phyloP scores from a whole-genome alignment of 306 rosid species.

The Cyclanthera cordifolia region DNA sequence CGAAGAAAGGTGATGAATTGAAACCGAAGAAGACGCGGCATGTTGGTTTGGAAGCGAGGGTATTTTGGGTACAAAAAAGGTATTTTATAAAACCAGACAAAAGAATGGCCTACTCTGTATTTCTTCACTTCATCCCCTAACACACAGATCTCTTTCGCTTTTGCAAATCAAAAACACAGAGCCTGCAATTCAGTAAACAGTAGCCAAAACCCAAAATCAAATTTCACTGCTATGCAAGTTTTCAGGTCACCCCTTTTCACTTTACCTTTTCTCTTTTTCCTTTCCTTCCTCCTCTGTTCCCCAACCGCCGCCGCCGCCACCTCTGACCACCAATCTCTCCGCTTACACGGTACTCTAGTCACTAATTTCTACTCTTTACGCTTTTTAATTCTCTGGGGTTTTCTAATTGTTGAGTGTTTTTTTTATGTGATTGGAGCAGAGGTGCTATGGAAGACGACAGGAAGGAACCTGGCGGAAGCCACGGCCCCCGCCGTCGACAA shows the following conservation, averaged over 20 bases:
- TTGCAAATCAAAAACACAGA: neutral
- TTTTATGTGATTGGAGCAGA: neutral
- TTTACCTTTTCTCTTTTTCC: neutral
- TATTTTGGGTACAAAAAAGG: neutral
- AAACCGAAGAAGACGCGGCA: neutral
- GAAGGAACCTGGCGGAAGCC: constrained; percentile 8
- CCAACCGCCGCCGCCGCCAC: neutral
- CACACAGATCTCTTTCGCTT: neutral
- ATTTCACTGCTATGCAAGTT: neutral
- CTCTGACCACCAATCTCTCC: neutral
- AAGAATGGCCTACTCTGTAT: neutral
- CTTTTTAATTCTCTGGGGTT: neutral
- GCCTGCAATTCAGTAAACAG: neutral
- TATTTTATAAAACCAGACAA: neutral
- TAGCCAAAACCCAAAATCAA: neutral
- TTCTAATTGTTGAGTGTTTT: neutral
- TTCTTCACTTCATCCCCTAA: neutral
- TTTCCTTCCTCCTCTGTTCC: neutral
- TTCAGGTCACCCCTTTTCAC: neutral
- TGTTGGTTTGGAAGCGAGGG: neutral
- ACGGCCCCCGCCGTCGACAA: neutral
- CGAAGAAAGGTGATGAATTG: too few relatives aligned
- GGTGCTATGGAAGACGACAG: neutral
- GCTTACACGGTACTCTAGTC: constrained; percentile 1
- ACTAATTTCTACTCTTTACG: neutral